phyloP scores from a whole-genome alignment of 768 basidiomycete genomes.

The Suillus plorans region DNA sequence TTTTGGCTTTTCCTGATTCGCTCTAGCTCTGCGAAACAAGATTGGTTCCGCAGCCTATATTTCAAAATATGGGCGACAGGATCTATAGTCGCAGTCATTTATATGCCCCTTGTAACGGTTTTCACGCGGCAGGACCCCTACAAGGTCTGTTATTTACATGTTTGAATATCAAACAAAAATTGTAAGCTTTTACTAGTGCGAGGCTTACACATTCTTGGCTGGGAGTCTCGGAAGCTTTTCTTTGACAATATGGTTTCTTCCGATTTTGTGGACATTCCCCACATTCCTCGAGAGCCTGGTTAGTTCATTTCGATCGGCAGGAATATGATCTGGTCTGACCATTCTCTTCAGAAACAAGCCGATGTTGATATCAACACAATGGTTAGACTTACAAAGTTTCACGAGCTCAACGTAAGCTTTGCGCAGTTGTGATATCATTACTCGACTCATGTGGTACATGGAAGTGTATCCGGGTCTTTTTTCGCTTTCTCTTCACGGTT shows the following conservation, averaged over 20 bases:
- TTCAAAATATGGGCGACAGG: constrained; percentile 76
- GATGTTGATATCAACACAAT: constrained; percentile 66
- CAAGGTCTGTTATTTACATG: constrained; percentile 42
- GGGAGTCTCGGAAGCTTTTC: constrained; percentile 69
- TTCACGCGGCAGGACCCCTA: constrained; percentile 58
- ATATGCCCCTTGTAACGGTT: constrained; percentile 71
- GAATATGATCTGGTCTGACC: not conserved
- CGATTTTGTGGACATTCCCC: constrained; percentile 72
- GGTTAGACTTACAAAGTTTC: constrained; percentile 74
- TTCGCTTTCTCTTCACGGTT: constrained; percentile 70
- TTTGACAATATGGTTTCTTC: constrained; percentile 73
- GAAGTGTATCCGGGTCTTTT: constrained; percentile 68
- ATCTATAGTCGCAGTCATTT: constrained; percentile 55
- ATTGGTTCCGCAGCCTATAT: constrained; percentile 77
- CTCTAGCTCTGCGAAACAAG: constrained; percentile 54
- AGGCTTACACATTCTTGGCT: constrained; percentile 67
- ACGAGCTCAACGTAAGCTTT: constrained; percentile 72
- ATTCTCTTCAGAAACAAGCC: constrained; percentile 46
- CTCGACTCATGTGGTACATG: not conserved
- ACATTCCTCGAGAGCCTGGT: constrained; percentile 63
- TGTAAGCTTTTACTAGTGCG: constrained; percentile 43
- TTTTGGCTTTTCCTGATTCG: constrained; percentile 88
- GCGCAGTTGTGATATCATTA: not conserved
- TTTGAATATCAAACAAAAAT: constrained; percentile 5
- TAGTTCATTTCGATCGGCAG: constrained; percentile 19